A percentile compares a stretch with the other conserved stretches of the same genome.
phyloP scores from a whole-genome alignment of 1,284 basidiomycete genomes.

The Leccinum fallax region DNA sequence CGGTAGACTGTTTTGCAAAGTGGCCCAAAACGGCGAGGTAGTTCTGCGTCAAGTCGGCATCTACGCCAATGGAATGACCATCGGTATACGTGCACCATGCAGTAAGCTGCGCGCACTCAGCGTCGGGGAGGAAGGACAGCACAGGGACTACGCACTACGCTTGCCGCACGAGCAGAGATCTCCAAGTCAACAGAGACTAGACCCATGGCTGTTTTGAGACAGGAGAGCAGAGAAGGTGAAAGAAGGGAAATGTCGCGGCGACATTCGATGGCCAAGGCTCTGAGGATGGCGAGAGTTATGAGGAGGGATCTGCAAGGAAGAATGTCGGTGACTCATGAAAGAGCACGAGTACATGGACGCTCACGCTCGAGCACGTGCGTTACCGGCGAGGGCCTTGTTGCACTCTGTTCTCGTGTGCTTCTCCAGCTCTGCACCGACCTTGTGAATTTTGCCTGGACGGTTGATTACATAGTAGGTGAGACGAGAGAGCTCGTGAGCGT shows the following conservation, averaged over 20 bases:
- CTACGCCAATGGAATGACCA: slow-evolving; percentile 78
- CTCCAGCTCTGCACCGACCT: slow-evolving; percentile 84
- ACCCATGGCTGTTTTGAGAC: slow-evolving; percentile 69
- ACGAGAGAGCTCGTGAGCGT: slow-evolving; percentile 88
- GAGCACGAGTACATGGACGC: slow-evolving; percentile 34
- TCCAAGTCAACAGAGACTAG: slow-evolving; percentile 78
- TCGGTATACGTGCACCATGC: slow-evolving; percentile 94
- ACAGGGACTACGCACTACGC: slow-evolving; percentile 58
- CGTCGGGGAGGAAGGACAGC: neutral
- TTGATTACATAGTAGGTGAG: slow-evolving; percentile 93
- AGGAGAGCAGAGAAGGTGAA: slow-evolving; percentile 75
- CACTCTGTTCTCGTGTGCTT: slow-evolving; percentile 74
- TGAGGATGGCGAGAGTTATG: slow-evolving; percentile 86
- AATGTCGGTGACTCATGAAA: neutral
- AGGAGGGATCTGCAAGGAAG: slow-evolving; percentile 67
- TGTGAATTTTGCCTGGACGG: slow-evolving; percentile 86
- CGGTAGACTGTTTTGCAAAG: slow-evolving; percentile 67
- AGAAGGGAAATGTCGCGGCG: slow-evolving; percentile 85
- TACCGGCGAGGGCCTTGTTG: slow-evolving; percentile 67
- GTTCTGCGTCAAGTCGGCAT: slow-evolving; percentile 66
- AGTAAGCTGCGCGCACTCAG: slow-evolving; percentile 61
- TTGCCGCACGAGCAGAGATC: slow-evolving; percentile 81
- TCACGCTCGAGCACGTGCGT: slow-evolving; percentile 80
- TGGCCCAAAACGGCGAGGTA: slow-evolving; percentile 72
- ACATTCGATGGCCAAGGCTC: slow-evolving; percentile 88